A percentile compares a stretch with the other conserved stretches of the same genome.
phyloP scores from a whole-genome alignment of 352 stramenopile species.

The Pythium dissotocum region DNA sequence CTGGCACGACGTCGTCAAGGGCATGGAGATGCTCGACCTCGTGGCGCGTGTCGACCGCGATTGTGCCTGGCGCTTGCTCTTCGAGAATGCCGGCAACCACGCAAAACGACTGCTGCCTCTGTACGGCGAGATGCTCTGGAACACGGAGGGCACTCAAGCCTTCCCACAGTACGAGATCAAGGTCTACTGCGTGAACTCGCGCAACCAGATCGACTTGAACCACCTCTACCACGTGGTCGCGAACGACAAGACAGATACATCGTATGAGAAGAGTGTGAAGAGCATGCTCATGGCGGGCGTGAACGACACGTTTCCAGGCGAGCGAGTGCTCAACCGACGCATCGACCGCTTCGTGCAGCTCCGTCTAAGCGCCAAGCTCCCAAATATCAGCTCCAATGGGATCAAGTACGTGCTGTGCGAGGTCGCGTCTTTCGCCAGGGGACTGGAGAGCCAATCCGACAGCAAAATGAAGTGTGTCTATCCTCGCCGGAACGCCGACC shows the following conservation, averaged over 20 bases:
- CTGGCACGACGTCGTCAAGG: constrained; percentile 16
- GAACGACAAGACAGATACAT: neutral
- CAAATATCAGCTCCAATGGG: neutral
- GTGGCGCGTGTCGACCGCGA: constrained; percentile 19
- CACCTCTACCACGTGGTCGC: neutral
- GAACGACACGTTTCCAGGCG: neutral
- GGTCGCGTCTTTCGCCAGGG: neutral
- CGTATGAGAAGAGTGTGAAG: neutral
- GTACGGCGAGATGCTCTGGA: constrained; percentile 10
- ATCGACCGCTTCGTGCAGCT: neutral
- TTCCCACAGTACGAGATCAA: neutral
- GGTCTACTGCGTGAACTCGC: neutral
- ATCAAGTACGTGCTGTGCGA: neutral
- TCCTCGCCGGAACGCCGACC: neutral
- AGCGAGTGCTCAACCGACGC: neutral
- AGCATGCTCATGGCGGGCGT: neutral
- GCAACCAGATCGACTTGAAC: neutral
- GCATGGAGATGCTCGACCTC: constrained; percentile 16
- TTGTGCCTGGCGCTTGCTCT: constrained; percentile 16
- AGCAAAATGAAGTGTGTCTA: neutral
- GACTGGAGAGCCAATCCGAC: neutral
- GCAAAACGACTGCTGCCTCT: neutral
- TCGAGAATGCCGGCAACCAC: neutral
- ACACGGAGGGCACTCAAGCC: neutral
- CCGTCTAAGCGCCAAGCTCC: neutral